A percentile compares a stretch with the other conserved stretches of the same genome.
Evolutionary conservation across 345 rosid species (phyloP).

Genomic region (Rhizophora mangle): DNA sequence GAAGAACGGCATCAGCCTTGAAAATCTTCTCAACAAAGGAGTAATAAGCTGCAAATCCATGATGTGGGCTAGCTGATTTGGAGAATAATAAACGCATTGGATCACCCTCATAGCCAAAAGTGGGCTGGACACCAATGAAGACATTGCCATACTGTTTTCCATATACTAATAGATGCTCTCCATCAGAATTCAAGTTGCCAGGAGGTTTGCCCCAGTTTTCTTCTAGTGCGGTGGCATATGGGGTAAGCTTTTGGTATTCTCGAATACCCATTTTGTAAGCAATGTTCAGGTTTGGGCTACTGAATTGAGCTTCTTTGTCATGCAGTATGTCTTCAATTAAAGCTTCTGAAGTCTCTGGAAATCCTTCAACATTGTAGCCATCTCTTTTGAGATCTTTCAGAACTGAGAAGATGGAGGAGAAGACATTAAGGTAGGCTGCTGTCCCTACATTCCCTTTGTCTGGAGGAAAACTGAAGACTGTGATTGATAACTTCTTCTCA

Average conservation of each 20-base stretch:
- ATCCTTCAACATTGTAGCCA: constrained; percentile 87
- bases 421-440: constrained; percentile 93
- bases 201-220: constrained; percentile 99
- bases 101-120: constrained; percentile 99
- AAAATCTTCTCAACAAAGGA: constrained; percentile 93
- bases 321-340: constrained; percentile 87
- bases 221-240: constrained; percentile 78
- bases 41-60: constrained; percentile 96
- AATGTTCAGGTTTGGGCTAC: constrained; percentile 87
- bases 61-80: constrained; percentile 96
- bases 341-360: constrained; percentile 89
- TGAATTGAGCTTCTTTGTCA: constrained; percentile 97
- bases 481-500: constrained; percentile 85
- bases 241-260: constrained; percentile 77
- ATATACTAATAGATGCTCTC: constrained; percentile 85
- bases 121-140: constrained; percentile 97
- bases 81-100: constrained; percentile 97
- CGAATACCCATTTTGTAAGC: constrained; percentile 92
- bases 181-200: constrained; percentile 90
- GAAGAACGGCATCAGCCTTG: constrained; percentile 95
- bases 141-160: constrained; percentile 91
- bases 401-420: constrained; percentile 90
- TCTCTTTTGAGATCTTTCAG: constrained; percentile 72
- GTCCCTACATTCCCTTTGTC: constrained; percentile 97
- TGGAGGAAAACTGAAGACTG: constrained; percentile 99